Percentiles rank a stretch among this genome's conserved stretches.
These are phyloP conservation scores for Conringia planisiliqua DNA, from an alignment of 345 rosid genomes.

Conservation along the genomic window DNA sequence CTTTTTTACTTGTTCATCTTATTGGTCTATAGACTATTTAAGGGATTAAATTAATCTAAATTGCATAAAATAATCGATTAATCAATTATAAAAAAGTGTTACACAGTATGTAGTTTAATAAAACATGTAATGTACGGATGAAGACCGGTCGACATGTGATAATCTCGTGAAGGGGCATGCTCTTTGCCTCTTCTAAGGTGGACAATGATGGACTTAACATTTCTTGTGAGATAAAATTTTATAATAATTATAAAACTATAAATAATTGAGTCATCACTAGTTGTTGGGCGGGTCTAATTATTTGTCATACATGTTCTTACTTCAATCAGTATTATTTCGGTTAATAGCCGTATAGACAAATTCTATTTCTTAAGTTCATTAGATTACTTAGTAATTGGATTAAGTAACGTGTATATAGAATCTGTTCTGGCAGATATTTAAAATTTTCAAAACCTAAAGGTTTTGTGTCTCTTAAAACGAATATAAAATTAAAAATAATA, in stretches of 20 bases:
- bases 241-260: neutral
- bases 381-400: neutral
- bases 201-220: slow-evolving; percentile 22
- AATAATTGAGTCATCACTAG: neutral
- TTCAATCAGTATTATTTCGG: neutral
- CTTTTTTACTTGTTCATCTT: slow-evolving; percentile 21
- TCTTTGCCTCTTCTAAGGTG: slow-evolving; percentile 30
- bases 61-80: neutral
- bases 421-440: neutral
- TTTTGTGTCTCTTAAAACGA: no score
- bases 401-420: neutral
- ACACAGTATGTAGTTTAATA: neutral
- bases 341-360: no score
- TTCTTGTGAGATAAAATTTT: neutral
- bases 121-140: slow-evolving; percentile 36
- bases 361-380: neutral
- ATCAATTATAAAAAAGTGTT: neutral
- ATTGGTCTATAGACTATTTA: neutral
- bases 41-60: neutral
- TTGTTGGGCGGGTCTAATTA: neutral
- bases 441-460: neutral
- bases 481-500: no score
- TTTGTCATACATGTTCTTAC: neutral
- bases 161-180: slow-evolving; percentile 33
- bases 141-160: slow-evolving; percentile 33